Evolutionary conservation across 2,329 filamentous ascomycete genomes (phyloP).

Genomic region (Penicillium sp.): DNA sequence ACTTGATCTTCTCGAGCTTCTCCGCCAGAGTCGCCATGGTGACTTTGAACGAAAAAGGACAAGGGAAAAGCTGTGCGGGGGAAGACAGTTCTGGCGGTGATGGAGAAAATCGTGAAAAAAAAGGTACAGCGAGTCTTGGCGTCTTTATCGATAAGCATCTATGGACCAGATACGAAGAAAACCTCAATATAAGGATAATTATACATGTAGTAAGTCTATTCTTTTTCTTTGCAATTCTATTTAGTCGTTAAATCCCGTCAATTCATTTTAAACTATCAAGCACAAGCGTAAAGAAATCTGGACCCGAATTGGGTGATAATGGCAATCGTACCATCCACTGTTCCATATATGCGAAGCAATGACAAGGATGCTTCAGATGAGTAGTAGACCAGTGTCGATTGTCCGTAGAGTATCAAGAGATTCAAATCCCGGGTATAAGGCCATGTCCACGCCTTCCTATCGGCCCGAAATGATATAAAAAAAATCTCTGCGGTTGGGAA

Average conservation of each 20-base stretch:
- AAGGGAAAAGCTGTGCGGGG: constrained; percentile 20
- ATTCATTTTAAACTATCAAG: constrained; percentile 5
- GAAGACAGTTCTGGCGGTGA: constrained; percentile 26
- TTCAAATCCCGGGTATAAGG: not conserved
- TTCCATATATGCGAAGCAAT: not conserved
- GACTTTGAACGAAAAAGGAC: constrained; percentile 27
- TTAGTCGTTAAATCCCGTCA: constrained; percentile 1
- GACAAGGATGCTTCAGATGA: not conserved
- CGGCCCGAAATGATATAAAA: not conserved
- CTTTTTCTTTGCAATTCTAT: not conserved
- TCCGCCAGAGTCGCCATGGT: constrained; percentile 70
- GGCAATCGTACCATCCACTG: not conserved
- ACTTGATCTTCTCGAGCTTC: constrained; percentile 96
- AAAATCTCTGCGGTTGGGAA: not conserved
- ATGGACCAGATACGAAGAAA: not conserved
- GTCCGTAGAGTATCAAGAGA: not conserved
- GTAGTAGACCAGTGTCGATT: not conserved
- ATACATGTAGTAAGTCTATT: not conserved
- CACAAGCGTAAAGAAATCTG: not conserved
- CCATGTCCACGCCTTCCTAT: not conserved
- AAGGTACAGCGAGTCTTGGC: constrained; percentile 36
- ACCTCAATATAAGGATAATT: not conserved
- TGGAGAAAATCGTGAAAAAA: constrained; percentile 31
- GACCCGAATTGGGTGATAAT: not conserved
- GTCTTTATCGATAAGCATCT: constrained; percentile 27